Evolutionary conservation across 2,329 filamentous ascomycete genomes (phyloP).

Genomic region (Fusarium palustre): DNA sequence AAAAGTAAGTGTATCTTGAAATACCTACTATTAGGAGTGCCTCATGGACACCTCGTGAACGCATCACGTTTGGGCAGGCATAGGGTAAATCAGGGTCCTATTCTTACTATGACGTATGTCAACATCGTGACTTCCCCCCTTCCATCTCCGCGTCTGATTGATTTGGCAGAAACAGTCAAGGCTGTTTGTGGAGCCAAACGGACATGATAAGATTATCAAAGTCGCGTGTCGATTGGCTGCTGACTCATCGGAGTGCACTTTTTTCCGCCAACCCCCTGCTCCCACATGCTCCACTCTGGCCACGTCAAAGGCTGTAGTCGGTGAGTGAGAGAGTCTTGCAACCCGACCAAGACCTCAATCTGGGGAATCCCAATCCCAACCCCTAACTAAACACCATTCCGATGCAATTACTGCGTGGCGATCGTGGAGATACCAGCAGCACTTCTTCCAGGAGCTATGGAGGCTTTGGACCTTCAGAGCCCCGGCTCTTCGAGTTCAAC

Average conservation of each 20-base stretch:
- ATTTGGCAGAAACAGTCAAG: constrained; percentile 23
- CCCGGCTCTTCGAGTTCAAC: constrained; percentile 41
- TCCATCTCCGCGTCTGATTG: constrained; percentile 10
- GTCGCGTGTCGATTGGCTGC: constrained; percentile 6
- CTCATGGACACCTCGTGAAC: too few relatives aligned
- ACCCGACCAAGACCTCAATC: constrained; percentile 30
- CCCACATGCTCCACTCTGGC: constrained; percentile 26
- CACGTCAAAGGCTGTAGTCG: constrained; percentile 43
- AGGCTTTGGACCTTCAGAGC: constrained; percentile 39
- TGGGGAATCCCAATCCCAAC: constrained; percentile 28
- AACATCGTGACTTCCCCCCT: background rate
- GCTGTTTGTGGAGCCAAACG: constrained; percentile 8
- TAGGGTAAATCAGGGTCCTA: constrained; percentile 11
- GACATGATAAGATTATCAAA: constrained; percentile 22
- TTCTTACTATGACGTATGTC: constrained; percentile 14
- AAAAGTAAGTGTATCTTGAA: background rate
- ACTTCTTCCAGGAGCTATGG: constrained; percentile 40
- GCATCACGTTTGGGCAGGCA: background rate
- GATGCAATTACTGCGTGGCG: constrained; percentile 43
- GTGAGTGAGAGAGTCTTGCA: constrained; percentile 39
- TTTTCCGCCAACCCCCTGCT: constrained; percentile 37
- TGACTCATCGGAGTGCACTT: constrained; percentile 29
- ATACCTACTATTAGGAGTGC: too few relatives aligned
- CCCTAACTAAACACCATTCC: constrained; percentile 33
- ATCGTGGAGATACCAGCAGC: constrained; percentile 43